Conservation (phyloP, 202 grass and related monocot genomes). For the Digitaria exilis region DNA sequence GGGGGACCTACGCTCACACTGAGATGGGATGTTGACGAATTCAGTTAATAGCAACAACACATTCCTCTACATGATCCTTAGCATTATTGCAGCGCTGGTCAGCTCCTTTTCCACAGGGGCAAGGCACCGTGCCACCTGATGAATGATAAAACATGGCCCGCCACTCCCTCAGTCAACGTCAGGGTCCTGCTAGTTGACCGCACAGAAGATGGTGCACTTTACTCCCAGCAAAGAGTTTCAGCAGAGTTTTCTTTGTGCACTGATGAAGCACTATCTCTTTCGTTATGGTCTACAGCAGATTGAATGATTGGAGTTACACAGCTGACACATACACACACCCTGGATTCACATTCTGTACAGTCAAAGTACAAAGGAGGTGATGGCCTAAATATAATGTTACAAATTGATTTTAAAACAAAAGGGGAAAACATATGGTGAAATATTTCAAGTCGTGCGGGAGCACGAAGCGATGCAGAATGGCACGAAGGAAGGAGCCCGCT, state of each 20-base stretch:
- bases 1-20: neutral
- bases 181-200: neutral
- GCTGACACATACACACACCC: neutral
- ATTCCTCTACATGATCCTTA: neutral
- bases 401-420: neutral
- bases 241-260: neutral
- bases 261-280: neutral
- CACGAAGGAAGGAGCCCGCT: neutral
- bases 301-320: neutral
- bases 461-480: neutral
- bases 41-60: neutral
- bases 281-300: constrained; percentile 12
- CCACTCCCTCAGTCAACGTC: neutral
- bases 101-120: neutral
- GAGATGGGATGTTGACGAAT: constrained; percentile 33
- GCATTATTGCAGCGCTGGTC: constrained; percentile 17
- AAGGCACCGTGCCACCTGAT: neutral
- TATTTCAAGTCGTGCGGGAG: neutral
- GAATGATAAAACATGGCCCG: neutral
- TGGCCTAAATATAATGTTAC: constrained; percentile 15
- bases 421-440: neutral
- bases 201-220: neutral
- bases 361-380: neutral
- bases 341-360: constrained; percentile 20
- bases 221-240: neutral